Evolutionary conservation across 768 basidiomycete species (phyloP).

Genomic region (Gloeostereum incarnatum): DNA sequence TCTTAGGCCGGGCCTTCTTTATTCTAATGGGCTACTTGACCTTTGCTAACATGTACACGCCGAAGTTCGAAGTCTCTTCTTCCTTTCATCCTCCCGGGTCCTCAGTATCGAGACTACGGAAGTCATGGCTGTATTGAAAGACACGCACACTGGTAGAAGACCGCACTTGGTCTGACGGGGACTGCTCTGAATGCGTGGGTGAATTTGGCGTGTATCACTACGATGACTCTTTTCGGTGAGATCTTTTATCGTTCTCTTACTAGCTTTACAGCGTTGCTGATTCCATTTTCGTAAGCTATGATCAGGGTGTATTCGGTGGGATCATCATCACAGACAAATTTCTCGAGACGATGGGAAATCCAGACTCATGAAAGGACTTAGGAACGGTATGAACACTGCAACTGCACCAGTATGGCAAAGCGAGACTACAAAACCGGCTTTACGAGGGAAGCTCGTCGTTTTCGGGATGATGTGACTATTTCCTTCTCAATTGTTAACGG

Average conservation of each 20-base stretch:
- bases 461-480: constrained; percentile 36
- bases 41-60: too few relatives aligned
- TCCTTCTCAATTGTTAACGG: neutral
- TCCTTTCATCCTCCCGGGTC: too few relatives aligned
- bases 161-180: constrained; percentile 36
- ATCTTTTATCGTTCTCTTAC: neutral
- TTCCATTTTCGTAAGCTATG: constrained; percentile 24
- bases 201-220: constrained; percentile 39
- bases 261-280: neutral
- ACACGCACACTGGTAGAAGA: too few relatives aligned
- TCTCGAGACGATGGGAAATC: constrained; percentile 16
- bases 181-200: constrained; percentile 35
- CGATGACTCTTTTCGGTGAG: constrained; percentile 42
- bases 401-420: constrained; percentile 45
- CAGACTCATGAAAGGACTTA: constrained; percentile 31
- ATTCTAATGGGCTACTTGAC: too few relatives aligned
- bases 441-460: constrained; percentile 39
- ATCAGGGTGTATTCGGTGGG: constrained; percentile 45
- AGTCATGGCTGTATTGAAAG: too few relatives aligned
- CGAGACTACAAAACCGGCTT: constrained; percentile 38
- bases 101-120: too few relatives aligned
- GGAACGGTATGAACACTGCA: constrained; percentile 28
- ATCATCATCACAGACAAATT: constrained; percentile 40
- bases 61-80: too few relatives aligned
- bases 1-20: too few relatives aligned